These are phyloP conservation scores for Eucalyptus urophylla DNA, from an alignment of 345 rosid genomes.

Conservation along the genomic window DNA sequence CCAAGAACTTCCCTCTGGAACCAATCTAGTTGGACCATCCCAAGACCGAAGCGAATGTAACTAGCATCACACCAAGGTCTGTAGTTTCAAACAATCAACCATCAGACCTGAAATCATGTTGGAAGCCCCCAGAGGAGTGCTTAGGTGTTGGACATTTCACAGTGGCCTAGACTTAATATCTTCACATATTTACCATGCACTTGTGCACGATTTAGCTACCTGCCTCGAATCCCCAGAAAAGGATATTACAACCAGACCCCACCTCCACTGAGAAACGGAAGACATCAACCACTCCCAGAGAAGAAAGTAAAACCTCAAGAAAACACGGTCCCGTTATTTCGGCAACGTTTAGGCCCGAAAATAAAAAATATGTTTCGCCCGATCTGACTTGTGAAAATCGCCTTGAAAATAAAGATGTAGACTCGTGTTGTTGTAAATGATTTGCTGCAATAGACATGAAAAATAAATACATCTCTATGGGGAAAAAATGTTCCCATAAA, in stretches of 20 bases:
- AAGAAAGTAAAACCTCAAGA: background rate
- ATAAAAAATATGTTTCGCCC: background rate
- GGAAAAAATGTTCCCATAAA: background rate
- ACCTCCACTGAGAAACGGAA: background rate
- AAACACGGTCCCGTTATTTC: background rate
- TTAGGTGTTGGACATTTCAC: background rate
- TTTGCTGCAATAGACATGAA: background rate
- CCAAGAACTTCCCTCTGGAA: background rate
- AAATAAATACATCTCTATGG: background rate
- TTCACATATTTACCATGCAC: background rate
- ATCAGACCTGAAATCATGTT: background rate
- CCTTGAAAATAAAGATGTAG: background rate
- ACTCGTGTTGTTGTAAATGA: background rate
- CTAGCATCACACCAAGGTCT: background rate
- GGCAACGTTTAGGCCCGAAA: background rate
- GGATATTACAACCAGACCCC: background rate
- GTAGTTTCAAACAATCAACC: background rate
- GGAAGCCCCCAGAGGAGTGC: background rate
- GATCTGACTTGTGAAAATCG: background rate
- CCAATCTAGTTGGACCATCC: background rate
- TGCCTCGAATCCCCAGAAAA: background rate
- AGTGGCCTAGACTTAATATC: background rate
- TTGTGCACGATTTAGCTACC: background rate
- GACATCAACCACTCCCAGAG: background rate
- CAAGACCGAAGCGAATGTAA: background rate